Evolutionary conservation across 2,329 filamentous ascomycete species (phyloP), one percentile per base, ranked within the genome.

Genomic region (Penicillium sp.): DNA sequence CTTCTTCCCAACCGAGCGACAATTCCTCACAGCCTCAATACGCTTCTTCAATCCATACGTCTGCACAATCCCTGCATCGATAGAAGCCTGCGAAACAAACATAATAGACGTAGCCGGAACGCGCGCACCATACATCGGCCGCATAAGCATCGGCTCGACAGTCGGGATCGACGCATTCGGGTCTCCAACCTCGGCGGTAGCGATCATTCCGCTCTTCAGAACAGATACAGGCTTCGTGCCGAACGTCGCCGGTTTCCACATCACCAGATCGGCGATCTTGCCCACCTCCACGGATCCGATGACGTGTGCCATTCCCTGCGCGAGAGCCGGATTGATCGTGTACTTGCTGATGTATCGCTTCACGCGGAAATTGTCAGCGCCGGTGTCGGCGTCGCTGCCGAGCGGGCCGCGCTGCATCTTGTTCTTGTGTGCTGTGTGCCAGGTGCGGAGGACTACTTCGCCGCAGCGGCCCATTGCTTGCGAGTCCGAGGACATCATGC

Each of bases 351-450:
- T 82, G 72, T 97, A 97, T 26, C 93, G 78, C 79, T 95, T 96
- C 7, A 96, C 93, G 39, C 93, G 81, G 77, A 91, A 92, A 73
- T 97, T 97, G 70, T 97, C 93, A 0, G 89, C 90, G 11, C 81
- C 88, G 0, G 89, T 88, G 22, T 83, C 90, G 61, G 88, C 81
- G 67, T 97, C 93, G 77, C 96, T 89, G 7, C 83, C 79, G 29
- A 97, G 76, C 1, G 75, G 69, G 0, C 93, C 93, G 9, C 92
- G 84, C 76, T 97, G 92, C 18, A 87, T 71, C 76, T 96, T 96
- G 73, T 97, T 97, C 83, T 97, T 97, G 77, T 97, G 91, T 0
- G 93, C 93, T 2, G 93, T 97, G 75, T 97, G 92, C 93, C 93
- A 97, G 0, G 93, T 97, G 13, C 93, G 85, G 24, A 95, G 80